phyloP scores from a whole-genome alignment of 208 protist genomes.

The Acanthamoeba rhysodes region DNA sequence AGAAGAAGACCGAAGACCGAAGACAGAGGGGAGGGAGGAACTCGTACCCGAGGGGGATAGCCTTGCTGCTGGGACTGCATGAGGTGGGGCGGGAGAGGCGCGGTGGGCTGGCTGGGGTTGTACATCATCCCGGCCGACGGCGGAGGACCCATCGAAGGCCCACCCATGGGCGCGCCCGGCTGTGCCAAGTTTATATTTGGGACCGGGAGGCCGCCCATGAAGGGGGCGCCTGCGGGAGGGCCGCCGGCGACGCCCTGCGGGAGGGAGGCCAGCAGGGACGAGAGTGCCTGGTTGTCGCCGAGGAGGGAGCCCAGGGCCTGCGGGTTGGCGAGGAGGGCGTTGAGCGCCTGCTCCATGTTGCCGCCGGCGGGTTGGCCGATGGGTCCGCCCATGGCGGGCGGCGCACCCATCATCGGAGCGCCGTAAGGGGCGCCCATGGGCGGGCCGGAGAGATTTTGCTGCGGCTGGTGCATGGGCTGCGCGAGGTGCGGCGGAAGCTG shows the following conservation, averaged over 20 bases:
- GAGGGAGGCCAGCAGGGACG: neutral
- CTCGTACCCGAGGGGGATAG: neutral
- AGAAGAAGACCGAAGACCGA: too few species aligned
- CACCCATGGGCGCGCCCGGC: neutral
- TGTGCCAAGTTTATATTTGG: conserved; percentile 42
- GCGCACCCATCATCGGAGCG: neutral
- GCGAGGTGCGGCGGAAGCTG: neutral
- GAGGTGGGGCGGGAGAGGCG: neutral
- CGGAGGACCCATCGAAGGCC: neutral
- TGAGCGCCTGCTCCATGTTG: conserved; percentile 9
- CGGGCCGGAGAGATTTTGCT: neutral
- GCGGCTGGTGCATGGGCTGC: neutral
- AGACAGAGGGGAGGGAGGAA: too few species aligned
- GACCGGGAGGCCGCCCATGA: neutral
- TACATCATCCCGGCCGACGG: neutral
- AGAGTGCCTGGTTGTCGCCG: conserved; percentile 13
- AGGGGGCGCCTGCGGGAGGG: neutral
- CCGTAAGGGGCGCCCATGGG: neutral
- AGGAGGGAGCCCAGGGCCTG: neutral
- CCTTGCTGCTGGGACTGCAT: neutral
- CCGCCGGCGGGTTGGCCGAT: neutral
- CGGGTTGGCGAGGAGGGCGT: conserved; percentile 30
- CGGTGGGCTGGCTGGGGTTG: conserved; percentile 4
- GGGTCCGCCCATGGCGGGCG: neutral
- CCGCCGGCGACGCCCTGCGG: neutral